phyloP scores from a whole-genome alignment of 192 early-diverging fungal genomes.

The Podila clonocystis region DNA sequence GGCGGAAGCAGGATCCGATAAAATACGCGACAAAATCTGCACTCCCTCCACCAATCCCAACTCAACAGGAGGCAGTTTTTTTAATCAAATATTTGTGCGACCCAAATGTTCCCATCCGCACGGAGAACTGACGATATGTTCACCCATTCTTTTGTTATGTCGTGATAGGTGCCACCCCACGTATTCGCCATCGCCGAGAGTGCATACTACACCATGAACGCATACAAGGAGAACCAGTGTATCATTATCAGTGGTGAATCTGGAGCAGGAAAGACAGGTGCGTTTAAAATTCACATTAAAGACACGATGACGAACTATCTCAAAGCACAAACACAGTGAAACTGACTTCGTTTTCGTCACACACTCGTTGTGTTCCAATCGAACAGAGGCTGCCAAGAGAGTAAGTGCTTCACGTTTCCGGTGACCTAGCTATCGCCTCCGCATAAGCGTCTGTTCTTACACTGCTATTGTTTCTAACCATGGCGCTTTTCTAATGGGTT shows the following conservation, averaged over 20 bases:
- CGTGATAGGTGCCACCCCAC: conserved; percentile 86
- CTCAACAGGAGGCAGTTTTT: no score
- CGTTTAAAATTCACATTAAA: background rate
- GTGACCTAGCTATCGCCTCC: no score
- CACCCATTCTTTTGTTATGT: background rate
- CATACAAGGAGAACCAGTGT: conserved; percentile 99
- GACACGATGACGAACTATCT: background rate
- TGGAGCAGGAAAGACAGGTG: conserved; percentile 88
- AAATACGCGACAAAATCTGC: no score
- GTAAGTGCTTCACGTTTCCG: conserved; percentile 18
- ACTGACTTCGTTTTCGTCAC: background rate
- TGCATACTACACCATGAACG: conserved; percentile 92
- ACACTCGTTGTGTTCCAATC: background rate
- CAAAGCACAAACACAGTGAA: background rate
- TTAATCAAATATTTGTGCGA: background rate
- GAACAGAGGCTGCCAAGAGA: conserved; percentile 83
- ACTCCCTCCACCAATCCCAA: no score
- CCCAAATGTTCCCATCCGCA: conserved; percentile 1
- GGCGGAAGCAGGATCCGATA: no score
- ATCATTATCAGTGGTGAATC: conserved; percentile 98
- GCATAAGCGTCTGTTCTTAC: background rate
- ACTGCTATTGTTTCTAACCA: background rate
- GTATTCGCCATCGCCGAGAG: conserved; percentile 97
- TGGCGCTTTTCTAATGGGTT: background rate
- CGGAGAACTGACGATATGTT: background rate